phyloP scores from a whole-genome alignment of 139 green algal genomes.

The Chlorella vulgaris region DNA sequence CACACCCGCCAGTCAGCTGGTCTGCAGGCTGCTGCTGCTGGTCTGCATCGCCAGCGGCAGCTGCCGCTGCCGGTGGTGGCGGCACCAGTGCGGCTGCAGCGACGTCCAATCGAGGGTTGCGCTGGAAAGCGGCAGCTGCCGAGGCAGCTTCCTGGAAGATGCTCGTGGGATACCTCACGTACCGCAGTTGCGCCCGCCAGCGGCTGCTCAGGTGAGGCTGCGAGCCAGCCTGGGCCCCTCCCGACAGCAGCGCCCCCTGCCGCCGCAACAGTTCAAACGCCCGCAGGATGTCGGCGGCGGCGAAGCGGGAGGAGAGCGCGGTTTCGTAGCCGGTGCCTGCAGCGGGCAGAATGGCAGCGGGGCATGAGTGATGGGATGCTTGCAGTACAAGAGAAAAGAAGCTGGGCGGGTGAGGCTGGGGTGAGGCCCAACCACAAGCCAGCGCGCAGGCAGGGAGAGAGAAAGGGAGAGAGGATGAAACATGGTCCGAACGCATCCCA shows the following conservation, averaged over 20 bases:
- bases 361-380: not conserved
- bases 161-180: not conserved
- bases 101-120: not conserved
- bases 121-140: not conserved
- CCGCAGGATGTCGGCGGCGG: not conserved
- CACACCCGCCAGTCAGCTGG: not conserved
- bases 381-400: too few species aligned
- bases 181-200: conserved; percentile 1
- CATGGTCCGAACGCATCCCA: too few species aligned
- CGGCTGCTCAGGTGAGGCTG: conserved; percentile 9
- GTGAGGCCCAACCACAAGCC: not conserved
- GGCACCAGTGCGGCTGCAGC: not conserved
- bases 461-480: too few species aligned
- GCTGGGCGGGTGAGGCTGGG: not conserved
- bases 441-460: too few species aligned
- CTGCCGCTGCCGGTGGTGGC: not conserved
- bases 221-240: too few species aligned
- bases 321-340: conserved; percentile 10
- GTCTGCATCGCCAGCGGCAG: not conserved
- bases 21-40: not conserved
- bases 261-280: conserved; percentile 22
- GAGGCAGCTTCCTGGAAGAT: not conserved
- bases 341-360: too few species aligned
- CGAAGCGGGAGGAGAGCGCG: conserved; percentile 13
- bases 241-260: not conserved